These are phyloP conservation scores for Solanum dulcamara DNA, from an alignment of 257 asterid genomes.

Conservation along the genomic window DNA sequence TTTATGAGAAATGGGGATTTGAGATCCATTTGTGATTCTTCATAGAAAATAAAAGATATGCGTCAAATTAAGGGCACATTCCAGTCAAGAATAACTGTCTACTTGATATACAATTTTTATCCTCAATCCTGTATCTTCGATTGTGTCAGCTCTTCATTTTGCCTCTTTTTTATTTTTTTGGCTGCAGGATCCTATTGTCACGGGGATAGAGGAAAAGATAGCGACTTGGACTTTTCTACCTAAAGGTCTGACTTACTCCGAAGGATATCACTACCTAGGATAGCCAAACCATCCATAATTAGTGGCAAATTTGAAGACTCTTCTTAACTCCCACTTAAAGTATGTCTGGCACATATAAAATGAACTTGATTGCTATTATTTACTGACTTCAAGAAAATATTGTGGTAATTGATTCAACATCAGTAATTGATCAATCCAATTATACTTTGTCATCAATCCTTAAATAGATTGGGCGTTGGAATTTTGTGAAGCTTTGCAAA, in stretches of 20 bases:
- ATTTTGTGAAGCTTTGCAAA: not conserved
- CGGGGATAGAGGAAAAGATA: slow-evolving; percentile 95
- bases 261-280: not conserved
- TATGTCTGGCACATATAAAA: not conserved
- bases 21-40: not conserved
- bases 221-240: slow-evolving; percentile 93
- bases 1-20: not conserved
- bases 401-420: not conserved
- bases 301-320: not conserved
- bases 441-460: not conserved
- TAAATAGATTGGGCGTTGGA: not conserved
- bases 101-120: not conserved
- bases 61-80: not conserved
- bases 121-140: not conserved
- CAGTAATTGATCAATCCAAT: not conserved
- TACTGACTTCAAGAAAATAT: not conserved
- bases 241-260: slow-evolving; percentile 33
- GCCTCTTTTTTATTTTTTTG: not conserved
- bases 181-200: slow-evolving; percentile 76
- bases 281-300: not conserved
- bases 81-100: not conserved
- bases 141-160: not conserved
- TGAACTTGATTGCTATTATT: not conserved
- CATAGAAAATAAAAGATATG: not conserved
- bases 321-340: not conserved